Percentiles rank a stretch among this genome's conserved stretches.
These are phyloP conservation scores for Triangularia setosa DNA, from an alignment of 2,329 filamentous ascomycete species.

Conservation along the genomic window DNA sequence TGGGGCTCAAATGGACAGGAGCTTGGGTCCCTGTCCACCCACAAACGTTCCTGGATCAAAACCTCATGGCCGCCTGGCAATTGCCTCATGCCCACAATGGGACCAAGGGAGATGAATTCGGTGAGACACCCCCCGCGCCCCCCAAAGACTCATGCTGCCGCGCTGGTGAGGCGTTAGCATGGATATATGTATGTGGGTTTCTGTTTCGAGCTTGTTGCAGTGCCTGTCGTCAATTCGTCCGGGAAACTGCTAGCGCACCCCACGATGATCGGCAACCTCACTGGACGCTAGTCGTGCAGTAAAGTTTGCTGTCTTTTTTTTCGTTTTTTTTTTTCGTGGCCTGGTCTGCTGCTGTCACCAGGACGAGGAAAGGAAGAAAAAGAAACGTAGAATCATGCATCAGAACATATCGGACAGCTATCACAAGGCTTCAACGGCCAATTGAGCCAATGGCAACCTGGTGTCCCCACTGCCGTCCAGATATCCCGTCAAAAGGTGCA, in stretches of 20 bases:
- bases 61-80: not conserved
- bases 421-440: not conserved
- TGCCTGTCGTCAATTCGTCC: not conserved
- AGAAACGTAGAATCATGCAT: not conserved
- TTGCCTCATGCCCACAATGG: not conserved
- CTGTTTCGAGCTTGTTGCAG: not conserved
- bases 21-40: not conserved
- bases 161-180: too few species aligned
- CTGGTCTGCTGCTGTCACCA: not conserved
- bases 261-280: not conserved
- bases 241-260: not conserved
- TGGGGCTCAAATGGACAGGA: not conserved
- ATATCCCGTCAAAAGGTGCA: not conserved
- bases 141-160: too few species aligned
- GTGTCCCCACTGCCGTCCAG: not conserved
- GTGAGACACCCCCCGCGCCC: not conserved
- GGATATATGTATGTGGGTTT: not conserved
- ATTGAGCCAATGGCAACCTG: not conserved
- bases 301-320: not conserved
- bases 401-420: not conserved
- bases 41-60: not conserved
- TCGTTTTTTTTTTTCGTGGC: not conserved
- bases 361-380: not conserved
- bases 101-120: not conserved
- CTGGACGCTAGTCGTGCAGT: not conserved